Evolutionary conservation across 495 filamentous ascomycete genomes (phyloP), one percentile per base, ranked within the genome.

Genomic region (Aspergillus olivimuriae): DNA sequence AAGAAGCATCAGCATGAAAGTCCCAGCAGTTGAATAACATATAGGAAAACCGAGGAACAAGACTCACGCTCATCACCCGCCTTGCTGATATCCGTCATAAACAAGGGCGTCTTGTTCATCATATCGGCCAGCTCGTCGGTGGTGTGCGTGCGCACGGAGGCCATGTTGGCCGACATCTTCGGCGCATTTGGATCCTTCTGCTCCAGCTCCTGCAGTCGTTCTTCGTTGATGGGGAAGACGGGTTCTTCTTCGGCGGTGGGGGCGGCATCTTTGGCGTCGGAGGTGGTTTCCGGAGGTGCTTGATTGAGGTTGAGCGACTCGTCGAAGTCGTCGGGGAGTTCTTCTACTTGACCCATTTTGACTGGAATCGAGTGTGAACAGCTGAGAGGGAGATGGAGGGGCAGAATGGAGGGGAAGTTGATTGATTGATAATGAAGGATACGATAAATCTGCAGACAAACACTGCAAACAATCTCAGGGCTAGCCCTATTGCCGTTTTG

Each of bases 41-140:
- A 26, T 23, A 26, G 20, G 2, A 30, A 38, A 28, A 5, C 6
- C 24, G 24, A 28, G 5, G 24, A 19, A 23, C 19, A 18, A 40
- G 8, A 61, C 69, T 34, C 60, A 68, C 73, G 68, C 55, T 77
- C 74, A 51, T 69, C 76, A 18, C 72, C 74, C 10, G 75, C 72
- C 47, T 90, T 83, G 48, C 88, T 85, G 9, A 96, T 76, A 48
- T 83, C 77, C 4, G 87, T 96, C 92, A 98, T 98, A 70, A 98
- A 98, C 21, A 98, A 72, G 4, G 94, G 92, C 10, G 79, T 81
- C 52, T 81, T 78, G 57, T 89, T 89, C 63, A 95, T 71, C 51
- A 89, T 82, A 18, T 74, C 70, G 17, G 85, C 58, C 10, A 92
- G 69, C 48, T 94, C 84, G 28, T 87, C 82, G 1, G 77, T 70